Evolutionary conservation across 2,329 filamentous ascomycete species (phyloP).

Genomic region (Anisogramma anomala): DNA sequence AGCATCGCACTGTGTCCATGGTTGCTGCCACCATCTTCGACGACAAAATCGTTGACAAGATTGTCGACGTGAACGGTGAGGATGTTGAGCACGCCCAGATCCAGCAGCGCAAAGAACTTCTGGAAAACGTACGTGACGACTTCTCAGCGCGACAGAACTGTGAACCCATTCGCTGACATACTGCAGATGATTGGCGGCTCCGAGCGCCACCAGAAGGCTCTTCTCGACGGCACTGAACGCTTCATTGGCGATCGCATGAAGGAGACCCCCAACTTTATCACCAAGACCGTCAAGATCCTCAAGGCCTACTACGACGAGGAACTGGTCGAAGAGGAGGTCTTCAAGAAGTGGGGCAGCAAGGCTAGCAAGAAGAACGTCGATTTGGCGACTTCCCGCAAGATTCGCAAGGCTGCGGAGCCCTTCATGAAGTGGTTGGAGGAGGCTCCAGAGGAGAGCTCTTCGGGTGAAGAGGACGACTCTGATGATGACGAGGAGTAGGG

Average conservation of each 20-base stretch:
- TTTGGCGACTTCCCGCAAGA: conserved; percentile 78
- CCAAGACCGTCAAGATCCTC: conserved; percentile 69
- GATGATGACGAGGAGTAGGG: conserved; percentile 36
- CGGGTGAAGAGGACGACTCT: conserved; percentile 54
- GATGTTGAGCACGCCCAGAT: too few relatives aligned
- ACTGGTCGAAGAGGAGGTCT: conserved; percentile 74
- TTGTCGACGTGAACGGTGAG: conserved; percentile 74
- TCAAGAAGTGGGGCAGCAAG: conserved; percentile 85
- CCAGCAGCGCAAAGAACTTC: too few relatives aligned
- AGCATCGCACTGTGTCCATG: conserved; percentile 87
- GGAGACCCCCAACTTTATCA: conserved; percentile 66
- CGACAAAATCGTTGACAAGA: conserved; percentile 78
- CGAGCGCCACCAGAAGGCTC: conserved; percentile 88
- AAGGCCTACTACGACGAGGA: conserved; percentile 89
- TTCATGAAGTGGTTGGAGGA: conserved; percentile 92
- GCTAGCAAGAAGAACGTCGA: conserved; percentile 99
- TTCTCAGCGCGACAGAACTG: too few relatives aligned
- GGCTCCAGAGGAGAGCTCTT: conserved; percentile 59
- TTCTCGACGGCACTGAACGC: conserved; percentile 89
- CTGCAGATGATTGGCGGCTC: conserved; percentile 59
- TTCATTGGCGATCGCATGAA: conserved; percentile 63
- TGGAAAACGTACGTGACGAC: background rate
- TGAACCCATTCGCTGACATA: conserved; percentile 27
- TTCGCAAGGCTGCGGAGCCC: conserved; percentile 84
- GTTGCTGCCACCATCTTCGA: conserved; percentile 91